Conservation (phyloP, 208 protist species). For the Naegleria gruberi region DNA sequence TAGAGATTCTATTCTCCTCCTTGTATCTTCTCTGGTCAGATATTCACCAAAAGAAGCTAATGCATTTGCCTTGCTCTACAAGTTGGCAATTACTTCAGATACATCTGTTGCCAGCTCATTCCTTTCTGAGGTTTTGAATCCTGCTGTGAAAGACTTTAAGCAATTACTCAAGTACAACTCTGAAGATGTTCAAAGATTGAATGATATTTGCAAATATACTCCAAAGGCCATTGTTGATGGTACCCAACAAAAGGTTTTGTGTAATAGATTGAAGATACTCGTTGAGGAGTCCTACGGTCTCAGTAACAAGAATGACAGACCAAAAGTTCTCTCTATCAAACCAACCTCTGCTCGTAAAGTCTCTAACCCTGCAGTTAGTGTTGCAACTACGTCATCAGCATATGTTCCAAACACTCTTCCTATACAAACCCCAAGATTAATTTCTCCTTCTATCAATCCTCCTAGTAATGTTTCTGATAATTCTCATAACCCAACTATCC, state of each 20-base stretch:
- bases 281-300: neutral
- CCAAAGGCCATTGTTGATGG: neutral
- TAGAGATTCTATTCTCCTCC: neutral
- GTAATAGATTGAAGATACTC: neutral
- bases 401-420: too few relatives aligned
- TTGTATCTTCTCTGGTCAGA: neutral
- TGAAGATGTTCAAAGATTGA: neutral
- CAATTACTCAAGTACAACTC: neutral
- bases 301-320: too few relatives aligned
- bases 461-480: too few relatives aligned
- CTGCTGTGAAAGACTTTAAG: neutral
- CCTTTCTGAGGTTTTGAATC: neutral
- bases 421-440: too few relatives aligned
- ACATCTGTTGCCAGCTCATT: neutral
- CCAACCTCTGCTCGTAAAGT: too few relatives aligned
- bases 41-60: neutral
- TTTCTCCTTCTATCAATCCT: too few relatives aligned
- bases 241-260: neutral
- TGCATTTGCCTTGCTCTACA: neutral
- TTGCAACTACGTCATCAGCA: too few relatives aligned
- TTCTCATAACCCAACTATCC: too few relatives aligned
- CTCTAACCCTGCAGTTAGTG: too few relatives aligned
- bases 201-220: neutral
- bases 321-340: too few relatives aligned
- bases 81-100: neutral